Evolutionary conservation across 805 yeast genomes (phyloP), one percentile per base, ranked within the genome.

Genomic region (Candida michaelii): DNA sequence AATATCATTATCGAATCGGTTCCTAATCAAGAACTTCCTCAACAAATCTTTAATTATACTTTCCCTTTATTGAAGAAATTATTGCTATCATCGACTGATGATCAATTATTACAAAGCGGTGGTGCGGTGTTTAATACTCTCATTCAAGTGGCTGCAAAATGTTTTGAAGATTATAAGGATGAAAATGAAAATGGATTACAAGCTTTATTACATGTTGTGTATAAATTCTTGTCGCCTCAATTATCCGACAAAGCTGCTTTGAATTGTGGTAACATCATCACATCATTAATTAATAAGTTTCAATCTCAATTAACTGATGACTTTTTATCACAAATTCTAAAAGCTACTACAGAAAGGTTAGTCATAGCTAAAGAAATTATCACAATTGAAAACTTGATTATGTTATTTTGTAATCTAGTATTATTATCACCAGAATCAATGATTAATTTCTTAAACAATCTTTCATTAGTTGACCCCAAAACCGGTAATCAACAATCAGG

Each of bases 161-260:
- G 54, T 27, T 64, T 77, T 38, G 40, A 63, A 8, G 46, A 52
- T 5, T 74, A 62, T 46, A 47, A 41, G 2, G 63, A 63, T n/a
- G 59, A 65, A 1, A 51, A 60, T 11, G 59, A 65, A 35, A 51
- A 74, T 1, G 88, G 87, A 0, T 62, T 77, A 40, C 73, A 80
- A 13, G 65, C 73, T 2, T 69, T 87, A n/a, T 64, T 93, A 13
- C 70, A 74, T 24, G 77, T 85, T 11, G 80, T 84, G 2, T 77
- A 86, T 3, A 81, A 81, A 53, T 77, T 89, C 40, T 71, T 91
- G 24, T 78, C 85, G 1, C 87, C 95, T 0, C 71, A 72, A 6
- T 68, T 86, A 43, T 76, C 85, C 12, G 97, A 89, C 51, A 77
- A 84, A 33, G 96, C 96, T 0, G 90, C 95, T 1, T 72, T 82